Conservation (phyloP, 139 green algal species). For the Microglena sp. region DNA sequence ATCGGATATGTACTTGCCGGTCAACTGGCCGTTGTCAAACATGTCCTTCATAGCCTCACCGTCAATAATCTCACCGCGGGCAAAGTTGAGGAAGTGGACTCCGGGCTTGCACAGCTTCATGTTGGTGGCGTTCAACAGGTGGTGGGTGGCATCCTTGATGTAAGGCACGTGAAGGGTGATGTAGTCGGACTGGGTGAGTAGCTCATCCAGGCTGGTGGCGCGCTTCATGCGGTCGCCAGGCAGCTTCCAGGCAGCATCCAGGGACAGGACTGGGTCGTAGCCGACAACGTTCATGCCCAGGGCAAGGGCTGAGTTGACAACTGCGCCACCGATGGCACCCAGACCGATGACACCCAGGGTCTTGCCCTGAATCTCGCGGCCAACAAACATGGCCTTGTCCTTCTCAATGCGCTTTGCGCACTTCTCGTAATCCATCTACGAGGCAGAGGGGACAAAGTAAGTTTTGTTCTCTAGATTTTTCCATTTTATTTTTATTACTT, state of each 20-base stretch:
- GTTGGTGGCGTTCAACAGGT: conserved; percentile 40
- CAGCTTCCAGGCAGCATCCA: conserved; percentile 42
- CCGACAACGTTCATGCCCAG: conserved; percentile 50
- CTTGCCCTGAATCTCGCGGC: conserved; percentile 45
- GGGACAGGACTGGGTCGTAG: conserved; percentile 43
- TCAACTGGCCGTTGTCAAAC: conserved; percentile 25
- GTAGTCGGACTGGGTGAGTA: conserved; percentile 40
- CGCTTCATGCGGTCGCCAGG: conserved; percentile 41
- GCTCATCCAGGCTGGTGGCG: conserved; percentile 29
- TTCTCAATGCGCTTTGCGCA: conserved; percentile 41
- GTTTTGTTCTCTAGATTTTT: neutral
- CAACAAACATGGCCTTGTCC: conserved; percentile 50
- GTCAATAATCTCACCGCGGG: conserved; percentile 43
- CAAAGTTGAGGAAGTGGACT: conserved; percentile 48
- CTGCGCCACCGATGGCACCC: conserved; percentile 35
- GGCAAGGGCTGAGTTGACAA: conserved; percentile 38
- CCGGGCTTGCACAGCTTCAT: conserved; percentile 35
- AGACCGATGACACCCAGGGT: conserved; percentile 44
- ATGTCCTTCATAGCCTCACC: conserved; percentile 23
- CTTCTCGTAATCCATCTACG: conserved; percentile 33
- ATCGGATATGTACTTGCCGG: conserved; percentile 47
- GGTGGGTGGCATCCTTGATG: conserved; percentile 44
- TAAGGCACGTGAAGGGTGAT: conserved; percentile 41
- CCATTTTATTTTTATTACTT: neutral
- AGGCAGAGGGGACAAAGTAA: neutral